These are phyloP conservation scores for Linderniella brevidens DNA, from an alignment of 257 asterid species.

Conservation along the genomic window DNA sequence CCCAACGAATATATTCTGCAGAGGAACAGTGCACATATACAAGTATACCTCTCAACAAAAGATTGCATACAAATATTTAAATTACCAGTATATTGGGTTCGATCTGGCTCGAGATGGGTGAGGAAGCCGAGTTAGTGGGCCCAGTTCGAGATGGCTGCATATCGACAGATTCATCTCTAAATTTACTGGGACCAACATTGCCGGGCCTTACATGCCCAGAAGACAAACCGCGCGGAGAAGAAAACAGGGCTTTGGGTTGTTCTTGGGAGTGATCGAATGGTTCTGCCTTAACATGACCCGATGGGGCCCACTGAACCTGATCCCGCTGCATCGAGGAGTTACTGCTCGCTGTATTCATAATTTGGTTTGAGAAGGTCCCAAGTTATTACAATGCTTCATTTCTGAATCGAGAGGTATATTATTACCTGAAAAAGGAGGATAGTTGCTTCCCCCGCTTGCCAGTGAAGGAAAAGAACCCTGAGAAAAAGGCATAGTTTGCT, in stretches of 20 bases:
- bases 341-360: conserved; percentile 29
- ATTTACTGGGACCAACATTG: conserved; percentile 27
- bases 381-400: conserved; percentile 21
- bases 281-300: conserved; percentile 52
- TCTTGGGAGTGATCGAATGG: conserved; percentile 56
- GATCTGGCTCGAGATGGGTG: conserved; percentile 24
- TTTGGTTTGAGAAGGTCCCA: conserved; percentile 34
- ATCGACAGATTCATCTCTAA: conserved; percentile 53
- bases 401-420: not conserved
- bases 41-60: not conserved
- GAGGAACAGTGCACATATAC: not conserved
- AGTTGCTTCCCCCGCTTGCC: conserved; percentile 39
- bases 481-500: conserved; percentile 51
- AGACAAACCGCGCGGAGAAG: conserved; percentile 40
- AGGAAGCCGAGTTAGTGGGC: conserved; percentile 19
- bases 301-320: conserved; percentile 26
- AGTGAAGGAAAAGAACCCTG: conserved; percentile 42
- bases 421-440: conserved; percentile 38
- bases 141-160: conserved; percentile 48
- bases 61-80: conserved; percentile 6
- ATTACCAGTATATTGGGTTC: conserved; percentile 31
- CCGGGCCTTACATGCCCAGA: conserved; percentile 32
- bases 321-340: conserved; percentile 27
- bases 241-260: conserved; percentile 33
- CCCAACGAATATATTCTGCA: not conserved